Percentiles rank a stretch among this genome's conserved stretches.
Conservation (phyloP, 2,329 filamentous ascomycete species). For the Nothophoma quercina region DNA sequence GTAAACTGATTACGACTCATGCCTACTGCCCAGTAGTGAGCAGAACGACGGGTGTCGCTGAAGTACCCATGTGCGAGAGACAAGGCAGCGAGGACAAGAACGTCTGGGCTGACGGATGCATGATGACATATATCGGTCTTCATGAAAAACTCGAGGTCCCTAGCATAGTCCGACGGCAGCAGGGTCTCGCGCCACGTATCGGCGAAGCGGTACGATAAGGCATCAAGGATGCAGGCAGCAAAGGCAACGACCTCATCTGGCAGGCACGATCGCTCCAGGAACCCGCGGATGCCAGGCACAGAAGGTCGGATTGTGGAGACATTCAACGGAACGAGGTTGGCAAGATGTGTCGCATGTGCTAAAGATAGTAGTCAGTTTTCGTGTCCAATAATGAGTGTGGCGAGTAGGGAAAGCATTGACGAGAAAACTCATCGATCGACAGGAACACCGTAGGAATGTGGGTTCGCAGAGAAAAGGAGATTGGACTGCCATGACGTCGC, state of each 20-base stretch:
- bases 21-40: slow-evolving; percentile 44
- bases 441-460: slow-evolving; percentile 25
- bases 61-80: slow-evolving; percentile 47
- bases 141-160: slow-evolving; percentile 24
- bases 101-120: slow-evolving; percentile 35
- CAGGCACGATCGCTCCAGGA: slow-evolving; percentile 42
- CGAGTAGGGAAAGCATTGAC: slow-evolving; percentile 20
- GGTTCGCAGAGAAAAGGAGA: slow-evolving; percentile 17
- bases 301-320: slow-evolving; percentile 39
- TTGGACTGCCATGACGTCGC: slow-evolving; percentile 21
- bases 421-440: slow-evolving; percentile 26
- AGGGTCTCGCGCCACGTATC: slow-evolving; percentile 39
- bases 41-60: slow-evolving; percentile 39
- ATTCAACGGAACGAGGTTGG: slow-evolving; percentile 47
- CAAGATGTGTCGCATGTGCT: slow-evolving; percentile 47
- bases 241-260: slow-evolving; percentile 48
- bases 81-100: slow-evolving; percentile 48
- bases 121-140: slow-evolving; percentile 24
- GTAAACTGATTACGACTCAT: slow-evolving; percentile 36
- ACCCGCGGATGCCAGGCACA: slow-evolving; percentile 34
- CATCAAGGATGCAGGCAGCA: slow-evolving; percentile 49
- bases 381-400: slow-evolving; percentile 20
- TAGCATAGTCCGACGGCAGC: slow-evolving; percentile 23
- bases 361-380: slow-evolving; percentile 32
- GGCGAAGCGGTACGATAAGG: slow-evolving; percentile 44